Evolutionary conservation across 2,329 filamentous ascomycete species (phyloP).

Genomic region (Colletotrichum costaricense): DNA sequence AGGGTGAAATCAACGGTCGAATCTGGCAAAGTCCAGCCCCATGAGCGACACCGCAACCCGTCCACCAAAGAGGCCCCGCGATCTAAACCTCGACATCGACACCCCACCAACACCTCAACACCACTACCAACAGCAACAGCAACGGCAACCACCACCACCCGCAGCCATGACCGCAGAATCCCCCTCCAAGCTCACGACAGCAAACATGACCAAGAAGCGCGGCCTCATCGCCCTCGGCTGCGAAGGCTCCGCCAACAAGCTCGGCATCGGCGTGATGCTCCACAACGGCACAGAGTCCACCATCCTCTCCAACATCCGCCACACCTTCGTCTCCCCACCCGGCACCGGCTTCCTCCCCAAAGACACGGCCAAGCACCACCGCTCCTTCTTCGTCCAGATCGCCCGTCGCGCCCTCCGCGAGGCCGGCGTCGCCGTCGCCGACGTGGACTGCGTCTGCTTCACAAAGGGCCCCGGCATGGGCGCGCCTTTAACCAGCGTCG

Average conservation of each 20-base stretch:
- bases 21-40: not conserved
- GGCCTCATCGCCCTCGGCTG: slow-evolving; percentile 66
- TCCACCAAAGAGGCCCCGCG: slow-evolving; percentile 29
- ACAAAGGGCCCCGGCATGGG: slow-evolving; percentile 98
- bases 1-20: not conserved
- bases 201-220: slow-evolving; percentile 45
- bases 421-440: slow-evolving; percentile 68
- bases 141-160: not conserved
- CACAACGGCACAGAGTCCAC: slow-evolving; percentile 72
- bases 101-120: not conserved
- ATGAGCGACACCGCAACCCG: slow-evolving; percentile 21
- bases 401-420: slow-evolving; percentile 82
- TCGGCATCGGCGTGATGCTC: slow-evolving; percentile 91
- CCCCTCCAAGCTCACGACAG: slow-evolving; percentile 29
- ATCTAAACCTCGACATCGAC: slow-evolving; percentile 12
- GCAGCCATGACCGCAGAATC: slow-evolving; percentile 2
- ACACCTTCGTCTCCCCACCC: slow-evolving; percentile 92
- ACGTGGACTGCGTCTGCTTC: slow-evolving; percentile 94
- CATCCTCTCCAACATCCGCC: slow-evolving; percentile 92
- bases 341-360: slow-evolving; percentile 96
- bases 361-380: slow-evolving; percentile 94
- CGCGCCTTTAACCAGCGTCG: slow-evolving; percentile 87
- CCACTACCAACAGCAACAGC: not conserved
- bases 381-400: slow-evolving; percentile 84
- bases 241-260: slow-evolving; percentile 98